These are phyloP conservation scores for Musa beccarii DNA, from an alignment of 176 grass and related monocot genomes.

Conservation along the genomic window DNA sequence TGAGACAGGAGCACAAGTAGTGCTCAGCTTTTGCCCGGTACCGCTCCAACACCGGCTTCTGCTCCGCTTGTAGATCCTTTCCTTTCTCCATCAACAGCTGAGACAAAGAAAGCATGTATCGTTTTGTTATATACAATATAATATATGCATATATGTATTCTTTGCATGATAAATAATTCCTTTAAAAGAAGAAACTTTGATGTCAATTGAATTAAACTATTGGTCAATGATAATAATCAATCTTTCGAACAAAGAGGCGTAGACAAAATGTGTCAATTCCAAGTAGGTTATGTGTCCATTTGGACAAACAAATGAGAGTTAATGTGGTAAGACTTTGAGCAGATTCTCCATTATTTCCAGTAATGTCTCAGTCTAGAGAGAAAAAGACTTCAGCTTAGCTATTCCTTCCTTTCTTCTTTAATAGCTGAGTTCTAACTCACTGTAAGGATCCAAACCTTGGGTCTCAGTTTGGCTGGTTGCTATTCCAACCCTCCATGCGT, in stretches of 20 bases:
- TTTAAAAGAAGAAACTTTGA: no score
- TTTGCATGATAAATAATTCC: neutral
- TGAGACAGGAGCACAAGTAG: constrained; percentile 5
- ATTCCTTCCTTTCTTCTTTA: neutral
- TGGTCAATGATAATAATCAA: neutral
- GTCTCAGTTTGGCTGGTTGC: neutral
- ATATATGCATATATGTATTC: neutral
- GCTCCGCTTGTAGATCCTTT: neutral
- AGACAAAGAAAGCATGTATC: neutral
- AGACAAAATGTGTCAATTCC: neutral
- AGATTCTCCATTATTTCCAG: no score
- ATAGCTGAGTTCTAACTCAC: neutral
- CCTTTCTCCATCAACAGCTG: neutral
- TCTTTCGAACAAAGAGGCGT: no score
- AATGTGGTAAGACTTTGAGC: no score
- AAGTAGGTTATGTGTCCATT: neutral
- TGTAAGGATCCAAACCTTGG: neutral
- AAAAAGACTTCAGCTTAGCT: neutral
- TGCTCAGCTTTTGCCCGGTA: constrained; percentile 1
- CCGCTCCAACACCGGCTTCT: neutral
- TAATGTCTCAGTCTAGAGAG: neutral
- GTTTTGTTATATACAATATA: neutral
- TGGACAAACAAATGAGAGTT: neutral
- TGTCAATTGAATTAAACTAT: no score
- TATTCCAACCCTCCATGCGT: no score